A percentile compares a stretch with the other conserved stretches of the same genome.
These are phyloP conservation scores for Trichoderma atroviride DNA, from an alignment of 2,329 filamentous ascomycete species.

Conservation along the genomic window DNA sequence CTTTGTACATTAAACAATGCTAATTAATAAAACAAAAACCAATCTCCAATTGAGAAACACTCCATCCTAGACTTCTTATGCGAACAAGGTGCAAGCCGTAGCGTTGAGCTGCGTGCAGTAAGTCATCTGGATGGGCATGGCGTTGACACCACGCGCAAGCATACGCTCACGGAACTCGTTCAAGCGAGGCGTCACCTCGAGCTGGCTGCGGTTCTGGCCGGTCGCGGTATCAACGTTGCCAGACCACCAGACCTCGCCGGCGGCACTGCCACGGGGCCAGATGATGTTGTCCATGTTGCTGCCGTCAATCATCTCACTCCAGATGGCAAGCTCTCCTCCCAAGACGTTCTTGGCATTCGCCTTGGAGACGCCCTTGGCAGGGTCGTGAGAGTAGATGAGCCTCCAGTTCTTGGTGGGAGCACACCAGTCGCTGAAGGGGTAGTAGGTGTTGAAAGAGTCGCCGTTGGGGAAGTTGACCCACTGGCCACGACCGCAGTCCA, in stretches of 20 bases:
- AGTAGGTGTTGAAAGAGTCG: conserved; percentile 49
- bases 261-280: conserved; percentile 76
- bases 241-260: conserved; percentile 80
- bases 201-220: conserved; percentile 71
- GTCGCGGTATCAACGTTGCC: conserved; percentile 62
- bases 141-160: conserved; percentile 66
- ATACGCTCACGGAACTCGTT: conserved; percentile 77
- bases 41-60: neutral
- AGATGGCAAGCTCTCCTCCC: conserved; percentile 81
- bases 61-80: neutral
- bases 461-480: conserved; percentile 74
- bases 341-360: conserved; percentile 68
- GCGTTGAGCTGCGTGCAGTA: conserved; percentile 26
- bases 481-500: conserved; percentile 79
- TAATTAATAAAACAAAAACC: neutral
- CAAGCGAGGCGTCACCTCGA: conserved; percentile 69
- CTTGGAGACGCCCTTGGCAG: conserved; percentile 62
- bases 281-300: conserved; percentile 74
- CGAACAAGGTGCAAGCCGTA: conserved; percentile 12
- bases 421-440: conserved; percentile 82
- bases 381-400: conserved; percentile 79
- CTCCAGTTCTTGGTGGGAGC: conserved; percentile 79
- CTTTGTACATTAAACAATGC: conserved; percentile 8
- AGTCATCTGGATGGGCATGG: conserved; percentile 54
- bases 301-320: conserved; percentile 78